A percentile compares a stretch with the other conserved stretches of the same genome.
phyloP scores from a whole-genome alignment of 202 grass and related monocot genomes.

The Zizania palustris region DNA sequence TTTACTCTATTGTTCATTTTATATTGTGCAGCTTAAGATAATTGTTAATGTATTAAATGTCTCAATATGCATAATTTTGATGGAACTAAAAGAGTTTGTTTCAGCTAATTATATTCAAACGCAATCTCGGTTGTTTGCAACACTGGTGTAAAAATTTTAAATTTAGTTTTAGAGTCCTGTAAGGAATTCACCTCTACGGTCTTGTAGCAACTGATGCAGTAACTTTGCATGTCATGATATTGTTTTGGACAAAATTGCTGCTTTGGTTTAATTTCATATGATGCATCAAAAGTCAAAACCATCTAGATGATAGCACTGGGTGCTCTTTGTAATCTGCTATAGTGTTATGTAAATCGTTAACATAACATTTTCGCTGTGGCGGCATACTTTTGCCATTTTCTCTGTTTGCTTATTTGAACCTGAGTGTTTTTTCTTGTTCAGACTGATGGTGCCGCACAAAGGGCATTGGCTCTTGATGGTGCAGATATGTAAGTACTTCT shows the following conservation, averaged over 20 bases:
- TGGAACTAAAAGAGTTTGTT: background rate
- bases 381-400: no score
- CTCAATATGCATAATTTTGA: conserved; percentile 8
- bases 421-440: conserved; percentile 57
- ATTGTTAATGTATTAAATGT: conserved; percentile 11
- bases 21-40: background rate
- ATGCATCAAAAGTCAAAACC: background rate
- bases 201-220: conserved; percentile 10
- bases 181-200: conserved; percentile 5
- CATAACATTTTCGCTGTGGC: background rate
- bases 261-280: conserved; percentile 16
- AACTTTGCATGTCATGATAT: background rate
- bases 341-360: background rate
- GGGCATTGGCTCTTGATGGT: conserved; percentile 83
- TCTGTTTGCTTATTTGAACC: background rate
- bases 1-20: conserved; percentile 23
- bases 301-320: background rate
- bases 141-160: conserved; percentile 13
- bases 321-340: background rate
- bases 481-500: conserved; percentile 79
- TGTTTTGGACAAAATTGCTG: conserved; percentile 1
- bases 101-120: conserved; percentile 1
- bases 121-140: background rate
- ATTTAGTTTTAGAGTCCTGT: conserved; percentile 7
- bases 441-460: conserved; percentile 70